A percentile compares a stretch with the other conserved stretches of the same genome.
These are phyloP conservation scores for Fragaria ananassa DNA, from an alignment of 306 rosid genomes.

Conservation along the genomic window DNA sequence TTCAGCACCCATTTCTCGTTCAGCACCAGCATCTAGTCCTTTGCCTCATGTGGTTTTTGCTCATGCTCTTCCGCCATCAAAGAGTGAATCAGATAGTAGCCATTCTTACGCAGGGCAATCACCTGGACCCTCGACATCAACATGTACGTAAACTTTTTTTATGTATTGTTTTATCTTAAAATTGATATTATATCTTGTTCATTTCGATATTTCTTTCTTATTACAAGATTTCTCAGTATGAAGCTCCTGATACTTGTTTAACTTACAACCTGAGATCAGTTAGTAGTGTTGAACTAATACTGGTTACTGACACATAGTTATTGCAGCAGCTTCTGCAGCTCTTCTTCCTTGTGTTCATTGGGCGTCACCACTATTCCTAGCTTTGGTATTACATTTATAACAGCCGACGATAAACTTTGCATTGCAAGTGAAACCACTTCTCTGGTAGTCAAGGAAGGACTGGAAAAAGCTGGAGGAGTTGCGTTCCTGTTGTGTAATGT, in stretches of 20 bases:
- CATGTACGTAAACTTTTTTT: constrained; percentile 55
- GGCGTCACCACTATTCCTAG: constrained; percentile 39
- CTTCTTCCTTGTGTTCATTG: constrained; percentile 29
- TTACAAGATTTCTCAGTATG: not conserved
- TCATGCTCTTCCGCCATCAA: constrained; percentile 68
- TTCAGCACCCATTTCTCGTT: constrained; percentile 39
- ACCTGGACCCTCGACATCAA: constrained; percentile 36
- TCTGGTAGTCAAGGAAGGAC: constrained; percentile 15
- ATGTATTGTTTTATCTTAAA: not conserved
- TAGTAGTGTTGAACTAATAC: not conserved
- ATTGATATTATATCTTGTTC: not conserved
- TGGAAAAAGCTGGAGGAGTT: constrained; percentile 32
- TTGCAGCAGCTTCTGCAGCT: constrained; percentile 63
- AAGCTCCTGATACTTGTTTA: not conserved
- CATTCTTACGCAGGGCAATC: constrained; percentile 23
- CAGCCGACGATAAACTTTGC: constrained; percentile 11
- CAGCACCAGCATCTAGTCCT: constrained; percentile 65
- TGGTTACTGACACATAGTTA: constrained; percentile 11
- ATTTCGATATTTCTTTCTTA: not conserved
- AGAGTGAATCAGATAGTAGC: constrained; percentile 37
- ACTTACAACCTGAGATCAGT: not conserved
- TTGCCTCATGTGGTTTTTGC: constrained; percentile 69
- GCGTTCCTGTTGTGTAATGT: constrained; percentile 33
- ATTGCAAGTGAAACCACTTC: constrained; percentile 22
- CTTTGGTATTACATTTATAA: constrained; percentile 44